These are phyloP conservation scores for Paramecium sonneborni DNA, from an alignment of 73 alveolate genomes.

Conservation along the genomic window DNA sequence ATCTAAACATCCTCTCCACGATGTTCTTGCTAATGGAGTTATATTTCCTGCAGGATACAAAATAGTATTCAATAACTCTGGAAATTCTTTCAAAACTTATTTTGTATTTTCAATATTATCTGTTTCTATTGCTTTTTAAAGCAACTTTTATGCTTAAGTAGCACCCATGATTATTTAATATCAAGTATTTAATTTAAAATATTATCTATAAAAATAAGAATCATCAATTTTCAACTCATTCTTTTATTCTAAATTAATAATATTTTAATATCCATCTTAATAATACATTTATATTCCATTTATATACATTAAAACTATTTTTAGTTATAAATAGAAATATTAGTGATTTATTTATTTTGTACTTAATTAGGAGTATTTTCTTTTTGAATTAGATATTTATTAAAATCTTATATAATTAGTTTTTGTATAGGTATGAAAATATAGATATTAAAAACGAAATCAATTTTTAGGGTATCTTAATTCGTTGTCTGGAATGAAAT, in stretches of 20 bases:
- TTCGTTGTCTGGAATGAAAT: slow-evolving; percentile 38
- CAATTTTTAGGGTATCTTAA: background rate
- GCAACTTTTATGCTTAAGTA: slow-evolving; percentile 7
- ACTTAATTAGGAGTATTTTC: too few relatives aligned
- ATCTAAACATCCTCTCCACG: slow-evolving; percentile 60
- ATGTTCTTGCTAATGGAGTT: slow-evolving; percentile 59
- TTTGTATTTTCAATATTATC: slow-evolving; percentile 4
- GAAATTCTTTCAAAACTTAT: slow-evolving; percentile 36
- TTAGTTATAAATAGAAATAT: too few relatives aligned
- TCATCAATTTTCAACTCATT: too few relatives aligned
- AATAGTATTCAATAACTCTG: slow-evolving; percentile 39
- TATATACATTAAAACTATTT: too few relatives aligned
- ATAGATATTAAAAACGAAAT: background rate
- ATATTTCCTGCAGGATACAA: slow-evolving; percentile 6
- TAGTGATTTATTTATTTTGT: too few relatives aligned
- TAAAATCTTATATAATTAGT: too few relatives aligned
- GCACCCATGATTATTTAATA: slow-evolving; percentile 50
- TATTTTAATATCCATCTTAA: too few relatives aligned
- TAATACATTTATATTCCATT: too few relatives aligned
- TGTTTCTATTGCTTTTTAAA: slow-evolving; percentile 53
- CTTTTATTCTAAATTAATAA: too few relatives aligned
- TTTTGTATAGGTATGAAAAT: background rate
- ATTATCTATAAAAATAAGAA: too few relatives aligned
- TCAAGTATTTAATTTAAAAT: too few relatives aligned
- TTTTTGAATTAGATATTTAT: too few relatives aligned